A percentile compares a stretch with the other conserved stretches of the same genome.
phyloP scores from a whole-genome alignment of 331 rosid species.

The Spiraea crenata region DNA sequence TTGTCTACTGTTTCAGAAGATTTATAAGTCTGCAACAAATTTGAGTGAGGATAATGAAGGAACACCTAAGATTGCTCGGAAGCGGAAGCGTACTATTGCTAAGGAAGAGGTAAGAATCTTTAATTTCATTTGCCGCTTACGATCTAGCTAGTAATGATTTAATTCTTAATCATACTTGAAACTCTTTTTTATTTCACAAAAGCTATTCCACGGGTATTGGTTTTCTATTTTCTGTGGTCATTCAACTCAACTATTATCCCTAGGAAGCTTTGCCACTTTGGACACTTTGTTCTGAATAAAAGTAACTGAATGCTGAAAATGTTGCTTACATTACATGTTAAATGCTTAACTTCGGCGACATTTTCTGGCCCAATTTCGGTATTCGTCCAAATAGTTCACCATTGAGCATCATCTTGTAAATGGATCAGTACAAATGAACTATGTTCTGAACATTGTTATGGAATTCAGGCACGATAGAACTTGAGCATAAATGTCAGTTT shows the following conservation, averaged over 20 bases:
- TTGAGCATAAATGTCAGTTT: not conserved
- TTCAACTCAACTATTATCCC: not conserved
- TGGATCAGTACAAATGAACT: not conserved
- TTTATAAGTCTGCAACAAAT: constrained; percentile 30
- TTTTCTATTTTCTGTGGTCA: not conserved
- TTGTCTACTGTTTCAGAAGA: constrained; percentile 19
- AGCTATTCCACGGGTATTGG: not conserved
- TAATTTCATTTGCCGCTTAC: constrained; percentile 6
- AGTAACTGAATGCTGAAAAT: not conserved
- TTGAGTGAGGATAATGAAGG: constrained; percentile 25
- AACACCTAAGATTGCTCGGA: constrained; percentile 35
- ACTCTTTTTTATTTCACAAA: not conserved
- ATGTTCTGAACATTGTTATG: not conserved
- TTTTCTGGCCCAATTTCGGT: not conserved
- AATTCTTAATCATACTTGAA: not conserved
- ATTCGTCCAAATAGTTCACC: not conserved
- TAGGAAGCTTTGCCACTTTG: not conserved
- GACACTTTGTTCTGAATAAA: not conserved
- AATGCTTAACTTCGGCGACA: not conserved
- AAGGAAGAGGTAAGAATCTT: constrained; percentile 35
- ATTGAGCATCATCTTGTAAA: not conserved
- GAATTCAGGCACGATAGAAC: not conserved
- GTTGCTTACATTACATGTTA: not conserved
- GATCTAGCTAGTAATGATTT: not conserved
- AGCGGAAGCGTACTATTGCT: constrained; percentile 28